Conservation (phyloP, 225 moss, liverwort and hornwort genomes). For the Polytrichum formosum region DNA sequence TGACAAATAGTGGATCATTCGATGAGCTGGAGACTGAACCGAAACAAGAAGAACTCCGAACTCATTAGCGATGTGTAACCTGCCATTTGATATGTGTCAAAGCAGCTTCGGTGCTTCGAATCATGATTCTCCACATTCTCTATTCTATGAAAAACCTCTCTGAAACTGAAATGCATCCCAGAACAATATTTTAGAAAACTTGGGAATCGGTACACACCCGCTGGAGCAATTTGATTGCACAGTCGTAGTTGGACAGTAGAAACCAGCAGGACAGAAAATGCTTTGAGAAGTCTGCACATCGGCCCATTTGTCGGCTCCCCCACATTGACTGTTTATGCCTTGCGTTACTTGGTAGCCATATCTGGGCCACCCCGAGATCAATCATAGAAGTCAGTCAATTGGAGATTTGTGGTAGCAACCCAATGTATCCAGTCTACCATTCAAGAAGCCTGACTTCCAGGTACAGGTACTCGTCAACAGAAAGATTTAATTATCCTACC, state of each 20-base stretch:
- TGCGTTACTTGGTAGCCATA: conserved; percentile 60
- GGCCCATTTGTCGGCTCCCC: conserved; percentile 93
- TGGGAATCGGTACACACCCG: conserved; percentile 20
- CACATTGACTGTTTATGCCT: conserved; percentile 37
- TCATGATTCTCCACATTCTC: too few relatives aligned
- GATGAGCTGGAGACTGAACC: too few relatives aligned
- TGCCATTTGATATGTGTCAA: background rate
- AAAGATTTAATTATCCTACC: background rate
- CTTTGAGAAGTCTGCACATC: conserved; percentile 21
- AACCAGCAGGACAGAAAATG: conserved; percentile 59
- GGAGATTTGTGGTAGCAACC: background rate
- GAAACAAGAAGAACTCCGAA: too few relatives aligned
- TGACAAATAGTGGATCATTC: too few relatives aligned
- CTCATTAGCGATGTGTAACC: too few relatives aligned
- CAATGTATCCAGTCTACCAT: background rate
- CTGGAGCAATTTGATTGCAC: conserved; percentile 32
- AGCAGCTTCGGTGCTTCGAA: too few relatives aligned
- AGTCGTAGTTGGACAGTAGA: conserved; percentile 62
- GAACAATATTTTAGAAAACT: background rate
- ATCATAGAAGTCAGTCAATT: background rate
- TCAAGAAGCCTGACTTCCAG: background rate
- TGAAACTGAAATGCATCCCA: background rate
- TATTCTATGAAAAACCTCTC: conserved; percentile 7
- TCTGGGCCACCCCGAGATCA: conserved; percentile 26
- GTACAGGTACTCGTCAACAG: background rate